These are phyloP conservation scores for Seiridium cupressi DNA, from an alignment of 2,329 filamentous ascomycete species.

Conservation along the genomic window DNA sequence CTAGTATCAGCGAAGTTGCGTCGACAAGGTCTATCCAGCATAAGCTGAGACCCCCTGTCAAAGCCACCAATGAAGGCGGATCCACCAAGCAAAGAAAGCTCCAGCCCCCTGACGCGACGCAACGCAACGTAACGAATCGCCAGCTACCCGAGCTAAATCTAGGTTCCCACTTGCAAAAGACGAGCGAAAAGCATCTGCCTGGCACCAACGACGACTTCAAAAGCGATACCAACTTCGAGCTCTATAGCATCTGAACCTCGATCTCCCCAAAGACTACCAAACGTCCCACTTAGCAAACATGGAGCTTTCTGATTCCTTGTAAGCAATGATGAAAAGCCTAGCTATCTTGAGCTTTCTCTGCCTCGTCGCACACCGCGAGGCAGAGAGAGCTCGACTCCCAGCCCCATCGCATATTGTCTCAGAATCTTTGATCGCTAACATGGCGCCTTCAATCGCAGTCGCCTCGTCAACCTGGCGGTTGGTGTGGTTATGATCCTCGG, in stretches of 20 bases:
- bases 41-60: too few species aligned
- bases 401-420: not conserved
- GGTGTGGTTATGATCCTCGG: constrained; percentile 86
- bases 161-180: not conserved
- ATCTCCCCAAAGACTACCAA: too few species aligned
- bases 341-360: constrained; percentile 7
- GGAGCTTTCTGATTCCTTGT: constrained; percentile 94
- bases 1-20: too few species aligned
- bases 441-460: constrained; percentile 52
- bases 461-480: constrained; percentile 88
- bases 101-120: not conserved
- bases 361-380: not conserved
- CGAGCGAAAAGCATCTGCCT: constrained; percentile 4
- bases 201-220: not conserved
- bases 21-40: too few species aligned
- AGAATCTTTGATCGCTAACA: constrained; percentile 12
- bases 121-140: not conserved
- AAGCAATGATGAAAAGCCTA: constrained; percentile 38
- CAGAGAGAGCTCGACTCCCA: not conserved
- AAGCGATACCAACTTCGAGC: too few species aligned
- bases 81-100: not conserved
- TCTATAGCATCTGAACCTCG: too few species aligned
- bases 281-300: constrained; percentile 44
- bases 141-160: not conserved
- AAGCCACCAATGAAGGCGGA: not conserved